phyloP scores from a whole-genome alignment of 768 basidiomycete genomes.

The Mycena amicta region DNA sequence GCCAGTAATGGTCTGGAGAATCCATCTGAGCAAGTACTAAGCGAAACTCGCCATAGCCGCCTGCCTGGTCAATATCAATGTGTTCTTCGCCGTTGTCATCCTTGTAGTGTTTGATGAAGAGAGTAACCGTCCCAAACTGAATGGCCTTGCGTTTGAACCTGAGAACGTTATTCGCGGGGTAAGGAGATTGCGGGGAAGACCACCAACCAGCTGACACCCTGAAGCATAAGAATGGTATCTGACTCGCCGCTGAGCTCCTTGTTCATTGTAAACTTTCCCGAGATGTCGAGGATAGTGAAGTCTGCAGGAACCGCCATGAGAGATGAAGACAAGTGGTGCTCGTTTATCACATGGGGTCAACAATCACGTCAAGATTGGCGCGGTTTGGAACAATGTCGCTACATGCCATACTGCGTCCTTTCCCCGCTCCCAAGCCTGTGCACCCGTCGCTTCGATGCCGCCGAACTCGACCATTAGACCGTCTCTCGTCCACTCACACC shows the following conservation, averaged over 20 bases:
- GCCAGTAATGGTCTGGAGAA: conserved; percentile 55
- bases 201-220: conserved; percentile 67
- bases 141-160: conserved; percentile 63
- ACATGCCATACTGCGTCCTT: conserved; percentile 82
- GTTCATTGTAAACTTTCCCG: conserved; percentile 68
- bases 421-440: conserved; percentile 86
- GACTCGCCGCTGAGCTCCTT: conserved; percentile 54
- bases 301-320: conserved; percentile 73
- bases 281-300: conserved; percentile 60
- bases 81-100: conserved; percentile 61
- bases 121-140: conserved; percentile 54
- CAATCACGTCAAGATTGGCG: not conserved
- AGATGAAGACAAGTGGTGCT: too few relatives aligned
- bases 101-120: conserved; percentile 65
- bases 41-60: too few relatives aligned
- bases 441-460: conserved; percentile 73
- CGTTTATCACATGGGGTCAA: not conserved
- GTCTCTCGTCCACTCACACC: conserved; percentile 88
- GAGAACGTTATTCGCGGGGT: not conserved
- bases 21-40: too few relatives aligned
- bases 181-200: not conserved
- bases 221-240: conserved; percentile 66
- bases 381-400: conserved; percentile 59
- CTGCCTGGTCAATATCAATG: conserved; percentile 62
- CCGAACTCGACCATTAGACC: conserved; percentile 89